Percentiles rank a stretch among this genome's conserved stretches.
Evolutionary conservation across 352 stramenopile species (phyloP).

Genomic region (Globisporangium emineosum): DNA sequence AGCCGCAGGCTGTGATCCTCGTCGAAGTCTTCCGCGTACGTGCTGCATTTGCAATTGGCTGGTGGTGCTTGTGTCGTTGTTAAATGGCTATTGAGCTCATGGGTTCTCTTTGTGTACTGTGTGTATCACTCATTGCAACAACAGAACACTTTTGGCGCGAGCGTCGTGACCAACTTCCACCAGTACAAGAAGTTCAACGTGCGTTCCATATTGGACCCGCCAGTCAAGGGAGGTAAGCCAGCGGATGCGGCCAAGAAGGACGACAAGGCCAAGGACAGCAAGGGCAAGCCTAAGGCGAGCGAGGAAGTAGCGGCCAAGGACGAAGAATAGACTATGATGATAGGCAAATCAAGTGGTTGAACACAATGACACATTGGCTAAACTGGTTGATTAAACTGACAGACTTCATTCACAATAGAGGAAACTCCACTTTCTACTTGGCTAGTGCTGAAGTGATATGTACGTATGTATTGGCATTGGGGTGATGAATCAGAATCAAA

Average conservation of each 20-base stretch:
- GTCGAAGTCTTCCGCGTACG: slow-evolving; percentile 69
- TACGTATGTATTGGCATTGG: too few species aligned
- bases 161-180: slow-evolving; percentile 72
- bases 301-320: not conserved
- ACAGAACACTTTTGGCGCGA: slow-evolving; percentile 66
- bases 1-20: slow-evolving; percentile 55
- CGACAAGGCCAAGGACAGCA: slow-evolving; percentile 21
- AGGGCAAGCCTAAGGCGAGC: slow-evolving; percentile 1
- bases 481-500: slow-evolving; percentile 31
- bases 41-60: not conserved
- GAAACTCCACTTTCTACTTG: too few species aligned
- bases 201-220: slow-evolving; percentile 66
- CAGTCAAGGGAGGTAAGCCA: slow-evolving; percentile 32
- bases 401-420: too few species aligned
- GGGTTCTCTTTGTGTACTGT: not conserved
- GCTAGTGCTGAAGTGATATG: too few species aligned
- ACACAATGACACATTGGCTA: too few species aligned
- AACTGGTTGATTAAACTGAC: too few species aligned
- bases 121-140: not conserved
- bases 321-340: slow-evolving; percentile 9
- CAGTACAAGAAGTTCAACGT: slow-evolving; percentile 78
- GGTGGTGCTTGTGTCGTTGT: too few species aligned
- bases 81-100: not conserved
- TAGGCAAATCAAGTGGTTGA: too few species aligned
- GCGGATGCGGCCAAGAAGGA: slow-evolving; percentile 18